A percentile compares a stretch with the other conserved stretches of the same genome.
phyloP scores from a whole-genome alignment of 169 alveolate species.

The Cryptosporidium baileyi region DNA sequence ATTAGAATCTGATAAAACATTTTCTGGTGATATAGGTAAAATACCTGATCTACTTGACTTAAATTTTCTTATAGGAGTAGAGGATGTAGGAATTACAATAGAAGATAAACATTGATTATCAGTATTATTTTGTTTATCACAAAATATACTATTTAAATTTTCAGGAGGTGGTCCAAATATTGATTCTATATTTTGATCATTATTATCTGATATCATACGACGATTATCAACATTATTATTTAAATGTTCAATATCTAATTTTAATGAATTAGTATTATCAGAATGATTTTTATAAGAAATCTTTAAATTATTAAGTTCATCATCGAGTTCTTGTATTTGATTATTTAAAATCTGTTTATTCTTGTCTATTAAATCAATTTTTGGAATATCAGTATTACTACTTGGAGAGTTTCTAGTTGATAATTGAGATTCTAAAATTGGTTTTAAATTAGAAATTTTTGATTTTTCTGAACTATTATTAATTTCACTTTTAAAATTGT shows the following conservation, averaged over 20 bases:
- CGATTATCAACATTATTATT: not conserved
- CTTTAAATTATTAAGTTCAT: constrained; percentile 28
- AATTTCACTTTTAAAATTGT: not conserved
- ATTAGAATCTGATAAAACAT: not conserved
- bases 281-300: not conserved
- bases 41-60: not conserved
- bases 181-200: not conserved
- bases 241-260: not conserved
- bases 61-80: constrained; percentile 48
- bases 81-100: constrained; percentile 47
- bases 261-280: not conserved
- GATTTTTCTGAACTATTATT: not conserved
- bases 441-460: not conserved
- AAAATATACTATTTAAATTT: constrained; percentile 47
- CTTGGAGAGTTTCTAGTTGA: not conserved
- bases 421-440: not conserved
- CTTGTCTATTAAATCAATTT: not conserved
- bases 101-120: constrained; percentile 28
- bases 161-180: constrained; percentile 45
- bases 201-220: too few species aligned
- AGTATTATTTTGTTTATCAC: constrained; percentile 1
- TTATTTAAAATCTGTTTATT: constrained; percentile 4
- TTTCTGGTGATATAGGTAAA: not conserved
- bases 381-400: not conserved
- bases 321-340: constrained; percentile 31